These are phyloP conservation scores for Colletotrichum lindemuthianum DNA, from an alignment of 2,329 filamentous ascomycete genomes.

Conservation along the genomic window DNA sequence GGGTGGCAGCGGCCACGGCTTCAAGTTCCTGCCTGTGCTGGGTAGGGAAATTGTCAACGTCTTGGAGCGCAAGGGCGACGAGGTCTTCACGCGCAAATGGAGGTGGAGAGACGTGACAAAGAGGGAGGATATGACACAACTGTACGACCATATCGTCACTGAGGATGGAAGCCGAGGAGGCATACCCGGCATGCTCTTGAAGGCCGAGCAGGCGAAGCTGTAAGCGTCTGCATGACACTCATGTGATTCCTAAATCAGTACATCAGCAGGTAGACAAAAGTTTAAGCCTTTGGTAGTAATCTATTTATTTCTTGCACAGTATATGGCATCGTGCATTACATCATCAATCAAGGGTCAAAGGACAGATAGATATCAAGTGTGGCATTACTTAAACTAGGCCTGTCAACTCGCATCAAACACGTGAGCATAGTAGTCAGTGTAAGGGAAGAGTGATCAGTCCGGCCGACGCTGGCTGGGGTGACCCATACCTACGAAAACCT, in stretches of 20 bases:
- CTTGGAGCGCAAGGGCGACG: constrained; percentile 56
- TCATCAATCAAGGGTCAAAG: neutral
- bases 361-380: neutral
- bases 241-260: neutral
- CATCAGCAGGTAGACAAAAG: too few species aligned
- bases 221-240: neutral
- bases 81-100: constrained; percentile 67
- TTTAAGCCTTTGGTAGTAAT: too few species aligned
- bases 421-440: constrained; percentile 4
- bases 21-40: constrained; percentile 75
- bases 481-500: neutral
- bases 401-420: constrained; percentile 18
- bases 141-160: constrained; percentile 54
- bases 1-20: constrained; percentile 72
- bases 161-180: constrained; percentile 65
- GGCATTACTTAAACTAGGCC: constrained; percentile 10
- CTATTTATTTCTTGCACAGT: too few species aligned
- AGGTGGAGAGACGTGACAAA: constrained; percentile 68
- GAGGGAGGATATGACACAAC: constrained; percentile 48
- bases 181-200: constrained; percentile 55
- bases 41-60: constrained; percentile 70
- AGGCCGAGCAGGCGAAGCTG: constrained; percentile 50
- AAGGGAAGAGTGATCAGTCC: constrained; percentile 23
- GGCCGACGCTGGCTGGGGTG: neutral
- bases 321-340: neutral